Conservation (phyloP, 129 eudicot species). For the Apium graveolens region DNA sequence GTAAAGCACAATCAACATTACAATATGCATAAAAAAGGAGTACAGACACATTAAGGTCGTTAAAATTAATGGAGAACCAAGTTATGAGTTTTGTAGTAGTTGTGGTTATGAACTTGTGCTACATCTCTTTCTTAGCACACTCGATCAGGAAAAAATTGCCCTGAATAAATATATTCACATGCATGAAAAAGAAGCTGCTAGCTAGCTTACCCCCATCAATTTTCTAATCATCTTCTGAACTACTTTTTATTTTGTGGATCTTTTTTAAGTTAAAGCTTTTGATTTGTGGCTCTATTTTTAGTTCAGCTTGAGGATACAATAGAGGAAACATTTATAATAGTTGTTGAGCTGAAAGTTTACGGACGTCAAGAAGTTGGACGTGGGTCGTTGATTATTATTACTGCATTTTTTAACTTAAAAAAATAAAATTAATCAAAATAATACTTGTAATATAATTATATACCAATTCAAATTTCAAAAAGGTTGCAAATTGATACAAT, state of each 20-base stretch:
- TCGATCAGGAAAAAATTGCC: not conserved
- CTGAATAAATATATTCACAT: not conserved
- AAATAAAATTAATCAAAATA: too few relatives aligned
- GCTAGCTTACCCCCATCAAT: not conserved
- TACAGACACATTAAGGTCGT: too few relatives aligned
- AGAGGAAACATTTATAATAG: not conserved
- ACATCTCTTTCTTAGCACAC: not conserved
- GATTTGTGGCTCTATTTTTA: not conserved
- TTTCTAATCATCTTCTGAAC: not conserved
- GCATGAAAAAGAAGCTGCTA: not conserved
- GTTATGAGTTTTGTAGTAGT: not conserved
- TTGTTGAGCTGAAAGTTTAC: not conserved
- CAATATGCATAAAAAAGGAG: too few relatives aligned
- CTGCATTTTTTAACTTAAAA: too few relatives aligned
- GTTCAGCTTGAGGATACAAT: not conserved
- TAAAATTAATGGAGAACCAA: not conserved
- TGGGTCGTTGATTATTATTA: not conserved
- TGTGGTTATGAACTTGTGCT: not conserved
- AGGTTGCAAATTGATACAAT: too few relatives aligned
- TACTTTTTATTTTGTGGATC: not conserved
- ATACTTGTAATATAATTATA: too few relatives aligned
- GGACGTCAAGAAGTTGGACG: not conserved
- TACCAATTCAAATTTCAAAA: too few relatives aligned
- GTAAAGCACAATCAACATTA: not conserved
- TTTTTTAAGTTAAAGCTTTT: not conserved